Percentiles rank a stretch among this genome's conserved stretches.
Evolutionary conservation across 1,284 basidiomycete species (phyloP).

Genomic region (Cutaneotrichosporon cavernicola): DNA sequence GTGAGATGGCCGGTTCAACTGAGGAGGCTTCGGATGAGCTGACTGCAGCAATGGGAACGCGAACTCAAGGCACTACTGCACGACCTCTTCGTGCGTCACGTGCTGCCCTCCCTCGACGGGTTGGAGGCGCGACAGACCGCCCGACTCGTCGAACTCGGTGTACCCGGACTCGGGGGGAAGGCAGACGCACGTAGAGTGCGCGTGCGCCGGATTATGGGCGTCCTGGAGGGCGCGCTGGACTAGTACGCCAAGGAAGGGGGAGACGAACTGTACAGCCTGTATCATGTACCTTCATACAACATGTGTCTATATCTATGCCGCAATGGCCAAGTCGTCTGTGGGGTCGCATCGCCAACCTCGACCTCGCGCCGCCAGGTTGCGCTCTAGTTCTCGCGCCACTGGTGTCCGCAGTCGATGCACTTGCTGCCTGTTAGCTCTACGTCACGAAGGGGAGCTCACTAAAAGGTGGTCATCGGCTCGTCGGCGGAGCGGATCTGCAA

Average conservation of each 20-base stretch:
- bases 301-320: constrained; percentile 9
- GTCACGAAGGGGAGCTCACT: constrained; percentile 51
- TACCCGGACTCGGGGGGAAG: constrained; percentile 39
- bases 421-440: constrained; percentile 36
- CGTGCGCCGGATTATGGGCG: constrained; percentile 40
- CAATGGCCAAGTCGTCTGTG: background rate
- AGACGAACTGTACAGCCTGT: constrained; percentile 10
- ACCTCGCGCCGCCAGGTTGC: background rate
- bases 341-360: background rate
- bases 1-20: constrained; percentile 13
- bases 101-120: constrained; percentile 38
- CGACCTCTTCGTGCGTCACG: constrained; percentile 35
- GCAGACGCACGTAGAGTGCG: constrained; percentile 29
- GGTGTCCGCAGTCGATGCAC: constrained; percentile 49
- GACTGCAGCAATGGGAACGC: constrained; percentile 33
- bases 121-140: constrained; percentile 36
- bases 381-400: constrained; percentile 48
- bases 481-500: constrained; percentile 94
- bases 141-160: constrained; percentile 39
- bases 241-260: constrained; percentile 8
- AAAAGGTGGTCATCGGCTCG: constrained; percentile 95
- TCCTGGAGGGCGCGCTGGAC: constrained; percentile 41
- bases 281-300: constrained; percentile 19
- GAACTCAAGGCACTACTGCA: constrained; percentile 23
- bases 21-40: background rate